Evolutionary conservation across 2,329 filamentous ascomycete genomes (phyloP), one percentile per base, ranked within the genome.

Genomic region (Xylaria sp.): DNA sequence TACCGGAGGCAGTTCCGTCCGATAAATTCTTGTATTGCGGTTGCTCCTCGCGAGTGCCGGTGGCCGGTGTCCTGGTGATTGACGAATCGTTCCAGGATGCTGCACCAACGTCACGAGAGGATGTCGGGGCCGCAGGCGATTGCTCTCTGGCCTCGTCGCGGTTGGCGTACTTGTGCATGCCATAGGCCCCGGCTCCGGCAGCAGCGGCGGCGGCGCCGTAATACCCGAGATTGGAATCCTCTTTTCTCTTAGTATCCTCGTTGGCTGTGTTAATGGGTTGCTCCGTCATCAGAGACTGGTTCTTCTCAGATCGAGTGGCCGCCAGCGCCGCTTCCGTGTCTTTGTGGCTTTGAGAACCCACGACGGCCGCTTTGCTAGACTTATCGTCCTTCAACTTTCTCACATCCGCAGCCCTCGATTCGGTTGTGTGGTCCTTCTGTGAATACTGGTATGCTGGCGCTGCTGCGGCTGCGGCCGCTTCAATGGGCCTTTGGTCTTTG

Each of bases 171-270:
- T 64, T 62, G 41, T 67, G 52, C 49, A n/a, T 52, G 10, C 66
- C 66, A 15, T 72, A 67, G 2, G 62, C 62, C 2, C 67, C 70
- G 5, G 61, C 70, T 28, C 66, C 67, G 3, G 49, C 33, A 10
- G 33, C 56, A 39, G 64, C 58, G 3, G 59, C 59, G 6, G n/a
- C 64, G 7, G 69, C 39, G 3, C 67, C 61, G 41, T 66, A 67
- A n/a, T 75, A 59, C 2, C 46, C 52, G 31, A 49, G 23, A 1
- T 65, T 28, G 1, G 61, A 62, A 6, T 62, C 28, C 1, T 54
- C 64, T n/a, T 49, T 52, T 10, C 12, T 3, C 2, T 59, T 56
- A 1, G 1, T 18, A 5, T 15, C 28, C 15, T 49, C 12, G 9
- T 43, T 15, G 10, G 23, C 51, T 9, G n/a, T 13, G 13, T n/a